Conservation (phyloP, 2,329 filamentous ascomycete genomes). For the Pestalotiopsis sp. region DNA sequence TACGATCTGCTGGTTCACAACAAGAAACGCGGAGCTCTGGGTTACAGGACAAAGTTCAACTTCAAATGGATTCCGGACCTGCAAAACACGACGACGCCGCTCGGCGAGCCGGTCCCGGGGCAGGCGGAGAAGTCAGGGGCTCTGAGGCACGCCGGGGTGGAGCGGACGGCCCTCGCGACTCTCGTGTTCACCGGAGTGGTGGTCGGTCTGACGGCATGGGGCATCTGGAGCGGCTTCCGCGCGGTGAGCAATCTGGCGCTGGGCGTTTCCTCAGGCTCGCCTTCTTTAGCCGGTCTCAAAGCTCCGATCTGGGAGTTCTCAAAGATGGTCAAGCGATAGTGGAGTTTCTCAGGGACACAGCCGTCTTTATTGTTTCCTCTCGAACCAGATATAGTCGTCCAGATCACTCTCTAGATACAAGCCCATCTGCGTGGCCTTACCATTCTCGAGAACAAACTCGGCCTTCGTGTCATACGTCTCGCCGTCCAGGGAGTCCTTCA, state of each 20-base stretch:
- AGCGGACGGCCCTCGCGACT: slow-evolving; percentile 26
- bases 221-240: background rate
- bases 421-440: slow-evolving; percentile 20
- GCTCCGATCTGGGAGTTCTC: background rate
- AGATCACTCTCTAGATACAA: slow-evolving; percentile 16
- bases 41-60: slow-evolving; percentile 65
- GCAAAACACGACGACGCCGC: slow-evolving; percentile 36
- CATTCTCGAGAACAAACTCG: slow-evolving; percentile 22
- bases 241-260: background rate
- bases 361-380: background rate
- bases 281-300: background rate
- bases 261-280: background rate
- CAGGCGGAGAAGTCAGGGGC: slow-evolving; percentile 28
- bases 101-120: slow-evolving; percentile 25
- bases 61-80: slow-evolving; percentile 69
- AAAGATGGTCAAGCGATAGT: background rate
- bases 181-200: slow-evolving; percentile 21
- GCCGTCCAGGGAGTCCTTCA: slow-evolving; percentile 1
- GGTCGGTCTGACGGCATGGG: background rate
- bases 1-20: slow-evolving; percentile 65
- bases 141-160: slow-evolving; percentile 34
- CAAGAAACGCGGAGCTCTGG: slow-evolving; percentile 60
- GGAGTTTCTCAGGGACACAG: background rate
- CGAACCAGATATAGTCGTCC: background rate
- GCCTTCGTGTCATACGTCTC: slow-evolving; percentile 7